phyloP scores from a whole-genome alignment of 1,284 basidiomycete species.

The Chiua sp. region DNA sequence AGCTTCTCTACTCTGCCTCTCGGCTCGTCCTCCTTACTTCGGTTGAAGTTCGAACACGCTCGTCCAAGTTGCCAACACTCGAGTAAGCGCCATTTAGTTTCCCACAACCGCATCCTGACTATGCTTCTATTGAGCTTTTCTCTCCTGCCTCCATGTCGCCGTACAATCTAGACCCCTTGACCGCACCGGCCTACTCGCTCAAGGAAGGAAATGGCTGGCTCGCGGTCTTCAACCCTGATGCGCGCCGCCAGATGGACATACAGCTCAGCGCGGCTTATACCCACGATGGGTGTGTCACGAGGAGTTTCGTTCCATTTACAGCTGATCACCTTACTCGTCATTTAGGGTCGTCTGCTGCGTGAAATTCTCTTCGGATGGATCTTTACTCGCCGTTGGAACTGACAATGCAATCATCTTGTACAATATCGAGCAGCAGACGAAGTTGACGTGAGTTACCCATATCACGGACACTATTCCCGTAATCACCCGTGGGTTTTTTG shows the following conservation, averaged over 20 bases:
- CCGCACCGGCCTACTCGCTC: conserved; percentile 38
- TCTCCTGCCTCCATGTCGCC: conserved; percentile 25
- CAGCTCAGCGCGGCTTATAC: conserved; percentile 29
- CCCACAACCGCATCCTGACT: conserved; percentile 13
- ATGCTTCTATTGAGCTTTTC: background rate
- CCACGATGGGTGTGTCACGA: conserved; percentile 35
- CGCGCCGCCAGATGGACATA: conserved; percentile 43
- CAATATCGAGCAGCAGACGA: conserved; percentile 31
- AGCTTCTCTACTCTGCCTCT: no score
- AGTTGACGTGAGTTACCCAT: conserved; percentile 30
- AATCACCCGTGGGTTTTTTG: background rate
- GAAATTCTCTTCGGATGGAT: conserved; percentile 38
- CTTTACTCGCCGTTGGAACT: conserved; percentile 39
- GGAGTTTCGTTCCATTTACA: conserved; percentile 4
- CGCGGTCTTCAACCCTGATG: conserved; percentile 41
- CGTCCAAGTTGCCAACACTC: background rate
- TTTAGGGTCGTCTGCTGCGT: conserved; percentile 38
- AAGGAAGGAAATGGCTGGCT: conserved; percentile 44
- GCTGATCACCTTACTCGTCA: conserved; percentile 8
- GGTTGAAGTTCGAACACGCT: background rate
- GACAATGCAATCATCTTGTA: conserved; percentile 39
- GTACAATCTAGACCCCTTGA: conserved; percentile 34
- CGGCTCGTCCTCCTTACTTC: background rate
- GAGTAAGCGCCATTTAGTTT: conserved; percentile 4
- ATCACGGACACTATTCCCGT: background rate